These are phyloP conservation scores for Geotrichum phurueaensis DNA, from an alignment of 1,139 yeast genomes.

Conservation along the genomic window DNA sequence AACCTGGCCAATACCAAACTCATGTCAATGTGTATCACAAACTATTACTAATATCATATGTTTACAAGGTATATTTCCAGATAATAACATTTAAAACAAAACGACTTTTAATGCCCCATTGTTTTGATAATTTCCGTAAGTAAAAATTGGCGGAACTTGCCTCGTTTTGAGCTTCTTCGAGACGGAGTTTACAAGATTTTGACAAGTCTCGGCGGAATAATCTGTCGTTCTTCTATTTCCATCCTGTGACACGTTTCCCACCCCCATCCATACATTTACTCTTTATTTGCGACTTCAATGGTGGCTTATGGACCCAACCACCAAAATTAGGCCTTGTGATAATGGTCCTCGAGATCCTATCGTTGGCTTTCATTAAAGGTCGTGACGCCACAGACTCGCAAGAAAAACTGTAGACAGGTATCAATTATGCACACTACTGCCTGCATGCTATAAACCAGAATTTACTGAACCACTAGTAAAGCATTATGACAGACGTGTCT, in stretches of 20 bases:
- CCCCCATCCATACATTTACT: background rate
- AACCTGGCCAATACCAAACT: too few species aligned
- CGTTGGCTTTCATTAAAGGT: background rate
- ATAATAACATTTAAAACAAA: too few species aligned
- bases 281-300: background rate
- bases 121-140: too few species aligned
- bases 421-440: background rate
- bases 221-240: background rate
- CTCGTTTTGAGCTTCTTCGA: too few species aligned
- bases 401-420: background rate
- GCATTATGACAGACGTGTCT: too few species aligned
- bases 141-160: too few species aligned
- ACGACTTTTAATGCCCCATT: too few species aligned
- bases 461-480: too few species aligned
- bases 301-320: background rate
- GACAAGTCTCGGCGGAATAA: too few species aligned
- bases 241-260: background rate
- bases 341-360: background rate
- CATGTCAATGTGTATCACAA: too few species aligned
- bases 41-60: too few species aligned
- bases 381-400: background rate
- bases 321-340: background rate
- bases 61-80: too few species aligned
- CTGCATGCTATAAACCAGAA: background rate
- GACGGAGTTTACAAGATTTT: background rate